Evolutionary conservation across 441 rosid species (phyloP).

Genomic region (Populus hybrid): DNA sequence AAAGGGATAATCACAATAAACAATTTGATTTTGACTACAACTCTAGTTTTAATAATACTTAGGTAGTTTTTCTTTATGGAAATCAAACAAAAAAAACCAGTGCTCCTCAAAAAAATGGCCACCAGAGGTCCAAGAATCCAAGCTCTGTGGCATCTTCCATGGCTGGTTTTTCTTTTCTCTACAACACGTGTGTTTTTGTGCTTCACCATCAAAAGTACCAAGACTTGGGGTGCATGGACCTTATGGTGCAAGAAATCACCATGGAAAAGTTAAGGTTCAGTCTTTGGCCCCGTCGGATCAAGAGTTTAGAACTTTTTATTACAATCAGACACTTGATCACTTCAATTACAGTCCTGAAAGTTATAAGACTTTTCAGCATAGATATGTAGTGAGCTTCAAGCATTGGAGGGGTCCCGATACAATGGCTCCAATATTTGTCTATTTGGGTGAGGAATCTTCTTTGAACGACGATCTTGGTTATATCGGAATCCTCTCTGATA

Average conservation of each 20-base stretch:
- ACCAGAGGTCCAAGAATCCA: background rate
- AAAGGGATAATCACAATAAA: background rate
- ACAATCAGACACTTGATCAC: constrained; percentile 28
- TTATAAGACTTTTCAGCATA: constrained; percentile 26
- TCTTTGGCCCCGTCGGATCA: background rate
- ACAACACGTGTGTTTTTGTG: background rate
- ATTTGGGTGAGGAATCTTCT: constrained; percentile 21
- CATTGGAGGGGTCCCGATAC: constrained; percentile 19
- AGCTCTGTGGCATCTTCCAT: background rate
- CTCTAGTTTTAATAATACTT: background rate
- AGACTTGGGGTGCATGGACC: background rate
- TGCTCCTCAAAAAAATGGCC: background rate
- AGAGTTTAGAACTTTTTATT: constrained; percentile 4
- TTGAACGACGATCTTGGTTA: background rate
- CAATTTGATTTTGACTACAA: background rate
- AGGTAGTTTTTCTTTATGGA: background rate
- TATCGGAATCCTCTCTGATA: constrained; percentile 22
- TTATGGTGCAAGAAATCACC: background rate
- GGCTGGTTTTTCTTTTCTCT: background rate
- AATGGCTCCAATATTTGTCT: constrained; percentile 26
- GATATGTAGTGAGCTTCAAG: constrained; percentile 22
- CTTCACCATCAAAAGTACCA: background rate
- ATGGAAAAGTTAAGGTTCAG: background rate
- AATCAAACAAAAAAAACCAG: background rate
- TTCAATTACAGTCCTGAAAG: constrained; percentile 28